Base-by-base conservation (phyloP, 805 yeast species). In the Candida silvicultrix region DNA sequence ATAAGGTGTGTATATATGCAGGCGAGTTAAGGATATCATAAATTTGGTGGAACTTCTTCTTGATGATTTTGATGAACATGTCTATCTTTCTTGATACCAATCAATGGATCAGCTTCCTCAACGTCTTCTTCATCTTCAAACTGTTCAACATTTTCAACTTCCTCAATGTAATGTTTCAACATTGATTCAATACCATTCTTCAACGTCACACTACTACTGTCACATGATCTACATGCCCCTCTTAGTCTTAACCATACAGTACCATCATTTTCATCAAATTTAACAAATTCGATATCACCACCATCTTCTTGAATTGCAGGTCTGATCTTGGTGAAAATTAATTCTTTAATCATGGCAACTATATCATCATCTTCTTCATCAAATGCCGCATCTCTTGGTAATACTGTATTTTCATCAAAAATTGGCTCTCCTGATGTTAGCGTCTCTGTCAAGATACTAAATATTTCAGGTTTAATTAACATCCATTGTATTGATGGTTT, bases 241-340 rank as follows among this genome's bases (percentile, higher is more conserved):
- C 75, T 75, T 44, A 82, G 68, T 59, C 75, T 75, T 55, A 82
- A 69, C 45, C 67, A 72, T 1, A 81, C 87, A 1, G 75, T 71
- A 9, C 89, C 89, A 3, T 68, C 58, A 8, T 73, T 73, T 50
- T 78, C 82, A 49, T 78, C 81, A 56, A 82, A 81, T 1, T 69
- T 68, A 31, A 83, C 79, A 63, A 81, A 82, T 55, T 81, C 86
- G 40, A 82, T 75, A 57, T 82, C 89, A 5, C 89, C 89, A 40
- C 89, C 89, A 56, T 82, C 89, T 49, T 82, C 89, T 59, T 81
- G 86, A 49, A 82, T 73, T 0, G 88, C 87, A 2, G 89, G 89
- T 59, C 85, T 73, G 42, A 82, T 82, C 57, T 85, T 71, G 1
- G 89, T 82, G 59, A 80, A 80, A 34, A 82, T 79, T 51, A 82